These are phyloP conservation scores for Phytophthora citricola DNA, from an alignment of 352 stramenopile genomes.

Conservation along the genomic window DNA sequence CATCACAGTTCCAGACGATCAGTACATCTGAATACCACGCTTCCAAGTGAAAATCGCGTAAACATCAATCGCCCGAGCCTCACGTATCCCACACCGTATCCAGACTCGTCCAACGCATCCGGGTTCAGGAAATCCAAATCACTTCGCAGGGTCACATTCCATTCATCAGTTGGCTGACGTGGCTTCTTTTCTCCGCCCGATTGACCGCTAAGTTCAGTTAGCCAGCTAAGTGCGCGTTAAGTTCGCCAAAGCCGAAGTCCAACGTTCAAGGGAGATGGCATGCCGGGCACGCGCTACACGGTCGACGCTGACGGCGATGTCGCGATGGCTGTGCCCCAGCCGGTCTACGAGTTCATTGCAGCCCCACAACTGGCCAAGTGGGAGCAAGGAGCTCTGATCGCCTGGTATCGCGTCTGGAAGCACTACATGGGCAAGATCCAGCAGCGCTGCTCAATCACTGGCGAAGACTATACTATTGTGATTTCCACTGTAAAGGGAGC, in stretches of 20 bases:
- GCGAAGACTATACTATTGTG: slow-evolving; percentile 21
- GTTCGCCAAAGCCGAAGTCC: slow-evolving; percentile 3
- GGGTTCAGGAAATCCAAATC: no score
- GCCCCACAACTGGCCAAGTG: slow-evolving; percentile 14
- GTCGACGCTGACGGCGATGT: slow-evolving; percentile 22
- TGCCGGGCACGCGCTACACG: slow-evolving; percentile 16
- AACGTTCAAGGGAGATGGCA: slow-evolving; percentile 10
- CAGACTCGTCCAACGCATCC: no score
- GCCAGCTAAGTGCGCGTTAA: neutral
- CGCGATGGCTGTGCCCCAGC: slow-evolving; percentile 21
- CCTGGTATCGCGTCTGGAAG: slow-evolving; percentile 19
- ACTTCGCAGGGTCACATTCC: no score
- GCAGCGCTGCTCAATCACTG: slow-evolving; percentile 18
- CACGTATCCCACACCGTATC: no score
- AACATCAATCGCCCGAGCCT: no score
- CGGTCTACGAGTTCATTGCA: slow-evolving; percentile 23
- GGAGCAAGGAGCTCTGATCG: slow-evolving; percentile 21
- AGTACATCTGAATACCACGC: no score
- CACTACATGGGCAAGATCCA: slow-evolving; percentile 24
- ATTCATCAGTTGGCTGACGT: no score
- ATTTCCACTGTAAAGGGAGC: slow-evolving; percentile 21
- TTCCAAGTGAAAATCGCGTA: no score
- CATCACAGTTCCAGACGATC: no score
- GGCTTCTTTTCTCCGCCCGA: no score
- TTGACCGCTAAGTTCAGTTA: slow-evolving; percentile 2